Evolutionary conservation across 2,329 filamentous ascomycete species (phyloP).

Genomic region (Neofusicoccum laricinum): DNA sequence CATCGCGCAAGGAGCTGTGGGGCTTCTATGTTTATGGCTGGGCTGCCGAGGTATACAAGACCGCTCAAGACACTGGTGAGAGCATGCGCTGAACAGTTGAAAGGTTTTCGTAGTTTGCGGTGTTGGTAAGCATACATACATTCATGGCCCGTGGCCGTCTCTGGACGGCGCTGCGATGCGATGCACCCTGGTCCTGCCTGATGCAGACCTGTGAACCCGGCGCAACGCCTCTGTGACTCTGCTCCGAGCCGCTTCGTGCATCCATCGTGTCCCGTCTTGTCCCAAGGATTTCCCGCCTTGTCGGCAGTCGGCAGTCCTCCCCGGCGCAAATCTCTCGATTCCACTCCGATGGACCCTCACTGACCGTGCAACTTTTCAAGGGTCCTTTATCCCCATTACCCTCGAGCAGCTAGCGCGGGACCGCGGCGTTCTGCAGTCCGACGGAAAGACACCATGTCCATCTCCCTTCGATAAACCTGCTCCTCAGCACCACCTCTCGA

Average conservation of each 20-base stretch:
- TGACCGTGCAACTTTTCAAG: conserved; percentile 40
- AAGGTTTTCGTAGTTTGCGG: conserved; percentile 88
- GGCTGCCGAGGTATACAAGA: conserved; percentile 66
- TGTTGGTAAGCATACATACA: conserved; percentile 52
- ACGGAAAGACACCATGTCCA: conserved; percentile 72
- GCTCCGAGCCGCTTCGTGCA: neutral
- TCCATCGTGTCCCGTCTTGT: neutral
- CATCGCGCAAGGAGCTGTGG: conserved; percentile 79
- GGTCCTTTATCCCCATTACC: conserved; percentile 92
- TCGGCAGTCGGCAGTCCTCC: neutral
- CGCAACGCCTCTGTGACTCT: neutral
- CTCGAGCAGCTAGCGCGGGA: conserved; percentile 91
- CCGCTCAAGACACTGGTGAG: neutral
- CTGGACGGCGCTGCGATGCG: neutral
- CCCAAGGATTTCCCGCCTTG: neutral
- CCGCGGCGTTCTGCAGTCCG: conserved; percentile 79
- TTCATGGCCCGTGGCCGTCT: neutral
- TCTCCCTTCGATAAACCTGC: conserved; percentile 33
- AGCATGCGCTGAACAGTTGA: conserved; percentile 3
- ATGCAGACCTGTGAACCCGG: neutral
- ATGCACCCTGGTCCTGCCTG: neutral
- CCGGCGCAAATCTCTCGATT: neutral
- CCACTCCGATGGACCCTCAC: neutral
- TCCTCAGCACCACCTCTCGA: conserved; percentile 19
- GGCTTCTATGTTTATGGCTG: conserved; percentile 98